A percentile compares a stretch with the other conserved stretches of the same genome.
Evolutionary conservation across 257 asterid species (phyloP).

Genomic region (Lantana camara): DNA sequence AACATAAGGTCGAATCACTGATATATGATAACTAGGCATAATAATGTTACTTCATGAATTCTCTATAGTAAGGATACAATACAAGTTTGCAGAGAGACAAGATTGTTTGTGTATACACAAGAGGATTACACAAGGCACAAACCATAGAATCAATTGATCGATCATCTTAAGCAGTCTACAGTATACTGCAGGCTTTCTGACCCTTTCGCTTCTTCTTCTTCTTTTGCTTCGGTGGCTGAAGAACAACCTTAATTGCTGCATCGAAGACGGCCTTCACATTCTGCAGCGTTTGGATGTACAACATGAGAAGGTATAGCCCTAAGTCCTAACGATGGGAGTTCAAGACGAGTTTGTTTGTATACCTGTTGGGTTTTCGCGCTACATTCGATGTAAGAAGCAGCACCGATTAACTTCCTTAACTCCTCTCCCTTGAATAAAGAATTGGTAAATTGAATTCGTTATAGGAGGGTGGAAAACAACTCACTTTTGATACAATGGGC

Average conservation of each 20-base stretch:
- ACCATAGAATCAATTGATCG: background rate
- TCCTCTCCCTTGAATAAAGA: constrained; percentile 69
- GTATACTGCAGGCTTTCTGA: constrained; percentile 61
- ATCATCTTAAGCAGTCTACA: constrained; percentile 41
- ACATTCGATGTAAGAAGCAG: constrained; percentile 78
- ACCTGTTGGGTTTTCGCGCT: constrained; percentile 86
- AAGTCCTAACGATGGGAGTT: constrained; percentile 2
- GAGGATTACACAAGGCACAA: constrained; percentile 30
- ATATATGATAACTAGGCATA: background rate
- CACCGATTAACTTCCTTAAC: constrained; percentile 77
- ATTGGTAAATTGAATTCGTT: constrained; percentile 23
- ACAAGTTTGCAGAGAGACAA: constrained; percentile 6
- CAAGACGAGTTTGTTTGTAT: background rate
- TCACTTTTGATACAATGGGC: background rate
- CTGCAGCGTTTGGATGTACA: constrained; percentile 35
- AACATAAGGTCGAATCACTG: no score
- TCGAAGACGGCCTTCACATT: constrained; percentile 61
- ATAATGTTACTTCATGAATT: constrained; percentile 4
- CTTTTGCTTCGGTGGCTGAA: constrained; percentile 57
- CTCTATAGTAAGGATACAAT: background rate
- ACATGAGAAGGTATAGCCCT: background rate
- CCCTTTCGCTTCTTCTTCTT: constrained; percentile 59
- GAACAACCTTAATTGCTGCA: constrained; percentile 59
- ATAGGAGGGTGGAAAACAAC: background rate
- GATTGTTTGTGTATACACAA: constrained; percentile 24